Percentiles rank a stretch among this genome's conserved stretches.
Evolutionary conservation across 805 yeast genomes (phyloP).

Genomic region (Yamadazyma laniorum): DNA sequence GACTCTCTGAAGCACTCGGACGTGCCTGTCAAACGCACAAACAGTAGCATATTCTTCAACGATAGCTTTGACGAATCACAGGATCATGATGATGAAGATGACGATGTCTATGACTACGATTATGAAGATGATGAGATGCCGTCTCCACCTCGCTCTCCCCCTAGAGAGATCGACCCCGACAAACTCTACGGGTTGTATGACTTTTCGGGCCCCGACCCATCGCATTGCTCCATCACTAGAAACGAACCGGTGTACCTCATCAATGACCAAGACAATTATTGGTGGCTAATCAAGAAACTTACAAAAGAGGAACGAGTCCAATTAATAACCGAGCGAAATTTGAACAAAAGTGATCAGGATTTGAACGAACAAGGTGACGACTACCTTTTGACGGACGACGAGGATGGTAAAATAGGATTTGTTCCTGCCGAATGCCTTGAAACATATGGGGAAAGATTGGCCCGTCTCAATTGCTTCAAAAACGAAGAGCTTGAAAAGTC

Average conservation of each 20-base stretch:
- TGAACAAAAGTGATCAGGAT: constrained; percentile 11
- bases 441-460: constrained; percentile 86
- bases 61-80: constrained; percentile 12
- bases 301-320: constrained; percentile 35
- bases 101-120: constrained; percentile 30
- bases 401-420: constrained; percentile 79
- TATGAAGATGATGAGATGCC: constrained; percentile 47
- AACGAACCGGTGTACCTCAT: constrained; percentile 81
- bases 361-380: constrained; percentile 11
- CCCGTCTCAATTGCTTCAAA: constrained; percentile 87
- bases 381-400: constrained; percentile 23
- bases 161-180: constrained; percentile 77
- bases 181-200: constrained; percentile 84
- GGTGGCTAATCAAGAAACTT: constrained; percentile 82
- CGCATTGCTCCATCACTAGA: constrained; percentile 75
- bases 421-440: constrained; percentile 96
- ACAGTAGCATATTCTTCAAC: constrained; percentile 13
- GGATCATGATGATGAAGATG: constrained; percentile 26
- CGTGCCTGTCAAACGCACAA: constrained; percentile 9
- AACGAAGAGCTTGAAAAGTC: constrained; percentile 67
- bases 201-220: constrained; percentile 88
- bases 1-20: too few species aligned
- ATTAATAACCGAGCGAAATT: constrained; percentile 8
- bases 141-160: constrained; percentile 77
- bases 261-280: constrained; percentile 88